Evolutionary conservation across 768 basidiomycete species (phyloP), one percentile per base, ranked within the genome.

Genomic region (Podaxis sp.): DNA sequence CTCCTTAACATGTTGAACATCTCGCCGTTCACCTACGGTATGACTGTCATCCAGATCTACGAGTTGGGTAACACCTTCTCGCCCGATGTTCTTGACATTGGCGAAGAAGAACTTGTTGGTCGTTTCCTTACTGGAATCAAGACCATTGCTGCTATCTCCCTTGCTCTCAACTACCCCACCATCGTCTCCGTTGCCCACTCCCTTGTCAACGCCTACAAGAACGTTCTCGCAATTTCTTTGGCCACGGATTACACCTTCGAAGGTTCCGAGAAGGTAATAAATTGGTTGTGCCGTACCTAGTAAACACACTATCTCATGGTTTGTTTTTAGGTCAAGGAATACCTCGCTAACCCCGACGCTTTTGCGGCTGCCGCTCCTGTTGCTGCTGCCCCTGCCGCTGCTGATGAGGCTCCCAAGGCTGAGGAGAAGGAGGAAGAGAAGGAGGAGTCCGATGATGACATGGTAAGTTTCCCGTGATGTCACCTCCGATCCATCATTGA

Each of bases 1-100:
- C 87, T 99, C 70, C 84, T 99, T 69, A 99, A 99, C 91, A 97
- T 99, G 97, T 78, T 99, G 73, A 96, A 96, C 86, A 98, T 99
- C 77, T 99, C 96, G 52, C 95, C 95, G 66, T 97, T 98, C 90
- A 98, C 96, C 49, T 99, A 97, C 82, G 97, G 97, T 72, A 98
- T 99, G 96, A 91, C 88, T 56, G 96, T 99, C 67, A 87, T 96
- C 57, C 95, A 98, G 80, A 96, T 99, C 75, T 99, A 86, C 78
- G 93, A 96, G 81, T 83, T 86, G 65, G 97, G 97, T 72, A 96
- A 96, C 74, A 81, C 88, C 66, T 99, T 99, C 87, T 75, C 90
- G 49, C 90, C 96, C 46, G 78, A 82, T 3, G 94, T 99, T 65
- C 90, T 99, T 67, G 97, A 99, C 75, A 83, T 99, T 68, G 90